Base-by-base conservation (phyloP, 192 early-diverging fungal species). In the Rhizoclosmatium sp. region DNA sequence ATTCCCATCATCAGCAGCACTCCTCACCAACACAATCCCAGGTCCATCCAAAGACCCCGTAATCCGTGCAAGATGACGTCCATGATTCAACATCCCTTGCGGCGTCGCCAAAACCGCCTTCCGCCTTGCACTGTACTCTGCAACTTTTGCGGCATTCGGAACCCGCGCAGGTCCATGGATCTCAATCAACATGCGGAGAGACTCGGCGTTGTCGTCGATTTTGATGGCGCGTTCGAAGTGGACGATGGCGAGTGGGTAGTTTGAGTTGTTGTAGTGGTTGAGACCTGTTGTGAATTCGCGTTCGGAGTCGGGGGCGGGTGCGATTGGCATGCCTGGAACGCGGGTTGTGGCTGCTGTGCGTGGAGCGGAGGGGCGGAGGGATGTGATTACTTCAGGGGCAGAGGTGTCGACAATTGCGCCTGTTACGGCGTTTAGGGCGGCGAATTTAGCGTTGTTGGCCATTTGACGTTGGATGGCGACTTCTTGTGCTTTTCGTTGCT, bases 81-180 rank as follows among this genome's bases (percentile, higher is more conserved):
- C 78, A 54, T 80, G 78, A 45, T 80, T 71, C 69, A 80, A 54
- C 71, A 73, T 80, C 3, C 78, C 78, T 23, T 72, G 46, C 7
- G 47, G 42, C 46, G 78, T 80, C 31, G 12, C 61, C 44, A 80
- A 23, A 9, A 73, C 44, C 14, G 59, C 78, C 40, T 40, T 23
- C 5, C 69, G 69, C 19, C 71, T 21, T 61, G 49, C 39, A 10
- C 45, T 80, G 69, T 61, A 80, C 46, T 80, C 78, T 19, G 78
- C 51, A 12, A 65, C 69, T 48, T 80, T 80, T 16, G 70, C 70
- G 10, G 78, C 70, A 23, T 80, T 80, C 19, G 78, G 56, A 9
- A 71, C 31, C 10, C 56, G 16, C 10, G 59, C 19, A 9, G 78
- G 78, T 5, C 23, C 46, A 69, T 80, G 70, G 40, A 71, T 2